Evolutionary conservation across 768 basidiomycete species (phyloP).

Genomic region (Lactarius vividus): DNA sequence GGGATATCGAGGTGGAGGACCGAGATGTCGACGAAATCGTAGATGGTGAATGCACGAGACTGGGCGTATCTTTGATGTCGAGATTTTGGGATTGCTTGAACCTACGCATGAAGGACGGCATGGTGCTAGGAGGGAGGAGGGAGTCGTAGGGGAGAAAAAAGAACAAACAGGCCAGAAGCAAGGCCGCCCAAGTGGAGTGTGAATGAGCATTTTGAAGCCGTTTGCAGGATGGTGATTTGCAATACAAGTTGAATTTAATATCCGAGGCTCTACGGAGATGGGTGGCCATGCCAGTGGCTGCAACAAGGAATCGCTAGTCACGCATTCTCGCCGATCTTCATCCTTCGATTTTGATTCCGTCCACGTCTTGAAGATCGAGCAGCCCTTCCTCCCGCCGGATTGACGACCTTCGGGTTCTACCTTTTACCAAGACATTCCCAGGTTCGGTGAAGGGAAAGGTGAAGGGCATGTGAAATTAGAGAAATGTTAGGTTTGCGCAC

Average conservation of each 20-base stretch:
- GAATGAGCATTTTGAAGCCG: not conserved
- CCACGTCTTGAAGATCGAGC: not conserved
- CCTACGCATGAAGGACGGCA: conserved; percentile 9
- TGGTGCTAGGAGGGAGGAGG: not conserved
- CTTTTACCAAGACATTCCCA: not conserved
- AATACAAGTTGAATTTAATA: not conserved
- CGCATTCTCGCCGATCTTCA: not conserved
- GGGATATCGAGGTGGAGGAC: conserved; percentile 2
- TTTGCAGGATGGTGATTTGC: not conserved
- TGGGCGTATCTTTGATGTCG: not conserved
- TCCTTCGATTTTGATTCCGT: not conserved
- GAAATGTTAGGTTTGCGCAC: not conserved
- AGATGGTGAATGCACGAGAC: conserved; percentile 16
- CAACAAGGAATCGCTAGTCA: not conserved
- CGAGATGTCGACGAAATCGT: conserved; percentile 18
- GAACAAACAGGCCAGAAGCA: not conserved
- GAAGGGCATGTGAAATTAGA: not conserved
- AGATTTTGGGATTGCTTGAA: not conserved
- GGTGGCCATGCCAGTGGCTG: not conserved
- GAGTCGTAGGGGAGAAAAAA: not conserved
- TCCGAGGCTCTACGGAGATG: not conserved
- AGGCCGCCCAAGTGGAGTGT: not conserved
- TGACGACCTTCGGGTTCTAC: not conserved
- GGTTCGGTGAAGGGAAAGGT: not conserved
- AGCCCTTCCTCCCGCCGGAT: not conserved